These are phyloP conservation scores for Hemileia vastatrix DNA, from an alignment of 1,284 basidiomycete species.

Conservation along the genomic window DNA sequence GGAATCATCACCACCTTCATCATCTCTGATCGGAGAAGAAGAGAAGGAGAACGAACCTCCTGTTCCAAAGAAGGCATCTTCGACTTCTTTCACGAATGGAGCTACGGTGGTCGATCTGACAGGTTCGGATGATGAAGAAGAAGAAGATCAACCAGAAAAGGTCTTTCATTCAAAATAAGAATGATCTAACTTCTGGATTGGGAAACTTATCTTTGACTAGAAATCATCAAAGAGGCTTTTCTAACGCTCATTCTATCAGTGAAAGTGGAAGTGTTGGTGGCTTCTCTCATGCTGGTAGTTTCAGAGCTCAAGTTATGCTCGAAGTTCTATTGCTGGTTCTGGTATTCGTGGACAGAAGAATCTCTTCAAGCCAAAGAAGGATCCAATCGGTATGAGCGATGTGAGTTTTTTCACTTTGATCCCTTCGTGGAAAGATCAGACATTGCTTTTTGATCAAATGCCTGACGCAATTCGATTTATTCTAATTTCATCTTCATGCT, in stretches of 20 bases:
- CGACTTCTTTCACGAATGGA: neutral
- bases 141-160: neutral
- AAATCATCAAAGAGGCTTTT: too few species aligned
- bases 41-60: neutral
- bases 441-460: too few species aligned
- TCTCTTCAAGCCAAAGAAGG: neutral
- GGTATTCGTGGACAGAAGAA: too few species aligned
- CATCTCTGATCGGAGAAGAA: neutral
- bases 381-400: neutral
- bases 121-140: neutral
- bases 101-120: neutral
- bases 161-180: too few species aligned
- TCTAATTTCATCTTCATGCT: neutral
- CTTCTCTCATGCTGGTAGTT: neutral
- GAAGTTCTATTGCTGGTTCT: constrained; percentile 6
- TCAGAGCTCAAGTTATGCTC: constrained; percentile 7
- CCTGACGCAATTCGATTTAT: too few species aligned
- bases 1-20: neutral
- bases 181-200: too few species aligned
- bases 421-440: neutral
- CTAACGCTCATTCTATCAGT: too few species aligned
- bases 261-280: too few species aligned
- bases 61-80: neutral
- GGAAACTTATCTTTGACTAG: too few species aligned
- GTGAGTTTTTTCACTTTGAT: neutral